phyloP scores from a whole-genome alignment of 805 yeast species.

The Kodamaea leandrae region DNA sequence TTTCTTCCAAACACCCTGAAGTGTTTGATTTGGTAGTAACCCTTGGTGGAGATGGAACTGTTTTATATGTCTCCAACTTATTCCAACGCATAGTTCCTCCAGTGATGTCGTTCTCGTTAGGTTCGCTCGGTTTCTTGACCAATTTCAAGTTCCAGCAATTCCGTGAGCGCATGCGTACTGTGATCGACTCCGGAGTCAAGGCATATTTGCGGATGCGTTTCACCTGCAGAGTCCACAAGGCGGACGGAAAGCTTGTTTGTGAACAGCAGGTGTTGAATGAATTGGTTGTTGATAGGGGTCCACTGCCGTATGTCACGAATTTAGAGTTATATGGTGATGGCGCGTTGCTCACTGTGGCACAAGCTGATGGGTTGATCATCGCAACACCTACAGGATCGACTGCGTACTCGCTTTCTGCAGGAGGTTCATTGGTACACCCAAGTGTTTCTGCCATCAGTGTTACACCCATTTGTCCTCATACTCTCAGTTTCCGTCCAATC shows the following conservation, averaged over 20 bases:
- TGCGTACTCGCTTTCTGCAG: conserved; percentile 92
- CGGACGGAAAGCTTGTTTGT: conserved; percentile 52
- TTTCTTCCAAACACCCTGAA: conserved; percentile 46
- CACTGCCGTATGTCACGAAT: conserved; percentile 87
- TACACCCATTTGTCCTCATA: conserved; percentile 96
- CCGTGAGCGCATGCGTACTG: conserved; percentile 52
- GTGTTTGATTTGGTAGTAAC: conserved; percentile 44
- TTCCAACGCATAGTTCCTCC: conserved; percentile 49
- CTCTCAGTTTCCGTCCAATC: conserved; percentile 88
- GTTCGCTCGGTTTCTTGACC: conserved; percentile 52
- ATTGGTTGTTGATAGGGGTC: conserved; percentile 89
- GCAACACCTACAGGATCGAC: conserved; percentile 97
- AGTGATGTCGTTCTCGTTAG: conserved; percentile 44
- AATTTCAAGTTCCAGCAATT: conserved; percentile 79
- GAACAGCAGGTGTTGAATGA: conserved; percentile 85
- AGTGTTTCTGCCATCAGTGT: conserved; percentile 89
- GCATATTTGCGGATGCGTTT: conserved; percentile 84
- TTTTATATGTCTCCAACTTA: conserved; percentile 40
- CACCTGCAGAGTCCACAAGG: conserved; percentile 65
- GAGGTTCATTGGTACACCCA: conserved; percentile 93
- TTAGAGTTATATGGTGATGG: conserved; percentile 88
- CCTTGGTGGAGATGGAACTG: conserved; percentile 48
- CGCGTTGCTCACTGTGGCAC: conserved; percentile 79
- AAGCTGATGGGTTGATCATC: conserved; percentile 89
- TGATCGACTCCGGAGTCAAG: conserved; percentile 66